A percentile compares a stretch with the other conserved stretches of the same genome.
phyloP scores from a whole-genome alignment of 2,329 filamentous ascomycete species.

The Alternaria triticimaculans region DNA sequence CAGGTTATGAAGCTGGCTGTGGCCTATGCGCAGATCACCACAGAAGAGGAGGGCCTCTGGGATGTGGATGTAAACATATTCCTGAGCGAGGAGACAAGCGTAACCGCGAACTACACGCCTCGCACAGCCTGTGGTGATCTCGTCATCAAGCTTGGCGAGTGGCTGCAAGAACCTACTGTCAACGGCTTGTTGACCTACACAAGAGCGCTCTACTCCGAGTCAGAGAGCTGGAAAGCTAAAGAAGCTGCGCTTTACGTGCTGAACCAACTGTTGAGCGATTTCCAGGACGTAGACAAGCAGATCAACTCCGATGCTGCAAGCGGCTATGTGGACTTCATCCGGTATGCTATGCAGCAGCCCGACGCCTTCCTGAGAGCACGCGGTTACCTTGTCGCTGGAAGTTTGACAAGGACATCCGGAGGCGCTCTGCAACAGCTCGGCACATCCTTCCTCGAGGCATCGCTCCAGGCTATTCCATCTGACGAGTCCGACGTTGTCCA shows the following conservation, averaged over 20 bases:
- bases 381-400: slow-evolving; percentile 85
- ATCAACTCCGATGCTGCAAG: slow-evolving; percentile 73
- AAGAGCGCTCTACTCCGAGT: slow-evolving; percentile 70
- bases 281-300: slow-evolving; percentile 75
- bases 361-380: slow-evolving; percentile 83
- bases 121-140: slow-evolving; percentile 91
- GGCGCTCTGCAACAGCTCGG: slow-evolving; percentile 62
- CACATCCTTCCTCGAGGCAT: slow-evolving; percentile 70
- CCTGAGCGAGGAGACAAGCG: slow-evolving; percentile 90
- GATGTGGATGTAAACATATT: slow-evolving; percentile 96
- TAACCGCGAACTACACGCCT: slow-evolving; percentile 95
- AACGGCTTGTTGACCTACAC: slow-evolving; percentile 82
- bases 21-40: slow-evolving; percentile 86
- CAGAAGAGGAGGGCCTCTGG: slow-evolving; percentile 94
- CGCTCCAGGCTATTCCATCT: slow-evolving; percentile 74
- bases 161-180: slow-evolving; percentile 77
- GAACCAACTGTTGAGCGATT: slow-evolving; percentile 83
- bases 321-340: slow-evolving; percentile 80
- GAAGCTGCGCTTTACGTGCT: slow-evolving; percentile 86
- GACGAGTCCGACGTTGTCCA: slow-evolving; percentile 89
- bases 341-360: slow-evolving; percentile 73
- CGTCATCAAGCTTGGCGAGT: slow-evolving; percentile 90
- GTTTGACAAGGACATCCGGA: slow-evolving; percentile 73
- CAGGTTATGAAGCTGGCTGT: slow-evolving; percentile 87
- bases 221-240: slow-evolving; percentile 67